Evolutionary conservation across 129 eudicot species (phyloP).

Genomic region (Chrysanthemum seticuspe): DNA sequence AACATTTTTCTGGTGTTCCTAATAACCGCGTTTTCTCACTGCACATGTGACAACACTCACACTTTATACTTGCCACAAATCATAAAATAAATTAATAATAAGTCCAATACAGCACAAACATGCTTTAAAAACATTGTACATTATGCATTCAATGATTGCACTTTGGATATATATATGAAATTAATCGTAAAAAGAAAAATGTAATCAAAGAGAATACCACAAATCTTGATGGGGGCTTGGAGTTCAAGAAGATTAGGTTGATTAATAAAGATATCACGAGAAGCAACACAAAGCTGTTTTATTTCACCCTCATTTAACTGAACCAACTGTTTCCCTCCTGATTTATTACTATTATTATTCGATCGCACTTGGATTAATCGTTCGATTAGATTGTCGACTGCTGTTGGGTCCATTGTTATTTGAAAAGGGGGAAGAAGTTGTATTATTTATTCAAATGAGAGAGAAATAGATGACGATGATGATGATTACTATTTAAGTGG

Average conservation of each 20-base stretch:
- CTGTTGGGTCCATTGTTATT: conserved; percentile 53
- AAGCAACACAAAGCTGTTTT: conserved; percentile 78
- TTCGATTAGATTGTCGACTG: conserved; percentile 71
- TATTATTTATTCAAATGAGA: background rate
- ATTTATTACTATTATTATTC: conserved; percentile 62
- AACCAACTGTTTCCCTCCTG: conserved; percentile 36
- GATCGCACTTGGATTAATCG: conserved; percentile 76
- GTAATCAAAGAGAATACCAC: conserved; percentile 71
- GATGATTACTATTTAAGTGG: too few relatives aligned
- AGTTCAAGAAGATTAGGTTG: conserved; percentile 98
- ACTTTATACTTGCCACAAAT: too few relatives aligned
- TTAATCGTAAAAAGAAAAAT: too few relatives aligned
- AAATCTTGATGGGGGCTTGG: conserved; percentile 98
- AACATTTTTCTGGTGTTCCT: too few relatives aligned
- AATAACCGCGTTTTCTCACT: too few relatives aligned
- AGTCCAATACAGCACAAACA: too few relatives aligned
- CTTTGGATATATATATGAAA: too few relatives aligned
- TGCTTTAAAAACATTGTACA: too few relatives aligned
- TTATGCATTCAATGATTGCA: too few relatives aligned
- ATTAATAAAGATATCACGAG: conserved; percentile 76
- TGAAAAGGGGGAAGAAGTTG: too few relatives aligned
- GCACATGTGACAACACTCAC: too few relatives aligned
- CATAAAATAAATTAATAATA: too few relatives aligned
- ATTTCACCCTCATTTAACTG: conserved; percentile 90
- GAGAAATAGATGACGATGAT: background rate